Conservation (phyloP, 129 eudicot species). For the Helichrysum umbraculigerum region DNA sequence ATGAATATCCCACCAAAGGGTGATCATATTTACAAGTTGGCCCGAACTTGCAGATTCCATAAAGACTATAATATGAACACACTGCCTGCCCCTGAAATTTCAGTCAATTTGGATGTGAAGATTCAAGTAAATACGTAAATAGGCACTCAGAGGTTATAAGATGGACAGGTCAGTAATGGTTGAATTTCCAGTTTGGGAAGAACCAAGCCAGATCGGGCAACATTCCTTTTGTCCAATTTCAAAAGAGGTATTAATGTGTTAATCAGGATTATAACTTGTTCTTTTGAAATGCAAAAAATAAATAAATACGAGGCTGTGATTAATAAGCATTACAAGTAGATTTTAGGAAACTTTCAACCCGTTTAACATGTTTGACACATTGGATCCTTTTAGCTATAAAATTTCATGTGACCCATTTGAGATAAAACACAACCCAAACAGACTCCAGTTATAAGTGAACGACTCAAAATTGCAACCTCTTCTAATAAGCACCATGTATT, state of each 20-base stretch:
- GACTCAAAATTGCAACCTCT: background rate
- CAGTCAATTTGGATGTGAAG: background rate
- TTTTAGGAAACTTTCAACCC: background rate
- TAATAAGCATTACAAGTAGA: background rate
- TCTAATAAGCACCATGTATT: background rate
- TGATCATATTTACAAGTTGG: constrained; percentile 89
- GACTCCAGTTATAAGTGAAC: background rate
- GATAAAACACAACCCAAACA: background rate
- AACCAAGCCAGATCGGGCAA: background rate
- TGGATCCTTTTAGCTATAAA: background rate
- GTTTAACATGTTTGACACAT: constrained; percentile 9
- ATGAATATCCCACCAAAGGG: constrained; percentile 65
- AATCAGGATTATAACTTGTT: background rate
- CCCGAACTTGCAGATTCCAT: constrained; percentile 84
- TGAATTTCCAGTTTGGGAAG: background rate
- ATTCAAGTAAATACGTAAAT: constrained; percentile 4
- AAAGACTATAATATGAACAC: constrained; percentile 59
- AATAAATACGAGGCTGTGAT: too few relatives aligned
- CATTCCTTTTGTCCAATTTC: background rate
- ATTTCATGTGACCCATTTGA: background rate
- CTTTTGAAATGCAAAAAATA: too few relatives aligned
- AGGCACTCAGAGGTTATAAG: background rate
- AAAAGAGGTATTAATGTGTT: background rate
- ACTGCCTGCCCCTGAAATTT: constrained; percentile 70
- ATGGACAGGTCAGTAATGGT: background rate